Base-by-base conservation (phyloP, 2,329 filamentous ascomycete genomes). In the Trichoderma pleuroti region DNA sequence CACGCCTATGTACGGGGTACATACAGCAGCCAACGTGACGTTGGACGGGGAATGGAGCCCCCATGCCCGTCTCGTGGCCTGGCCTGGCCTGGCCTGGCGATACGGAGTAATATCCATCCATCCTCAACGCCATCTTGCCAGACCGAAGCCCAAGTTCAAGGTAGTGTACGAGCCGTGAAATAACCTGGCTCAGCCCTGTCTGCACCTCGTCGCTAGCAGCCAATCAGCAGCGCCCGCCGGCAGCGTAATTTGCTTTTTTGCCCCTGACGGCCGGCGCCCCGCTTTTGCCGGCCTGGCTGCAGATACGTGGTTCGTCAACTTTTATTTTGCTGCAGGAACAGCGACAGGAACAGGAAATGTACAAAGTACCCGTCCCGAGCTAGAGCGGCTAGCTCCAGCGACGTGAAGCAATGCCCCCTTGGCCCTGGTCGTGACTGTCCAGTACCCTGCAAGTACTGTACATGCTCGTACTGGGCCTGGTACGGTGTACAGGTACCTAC, bases 221-320 rank as follows among this genome's bases (percentile, higher is more conserved):
- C 73, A 74, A 72, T 74, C 60, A 68, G 56, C 11, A 34, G 18
- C 24, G 26, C 36, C 49, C 24, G 21, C 28, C 49, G 34, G 11
- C 24, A 64, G 68, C 68, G 71, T 12, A 74, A 73, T 74, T 74
- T 74, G 62, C 71, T 63, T 57, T 68, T 60, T 24, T 30, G 56
- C 65, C 65, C 71, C 72, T 72, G 70, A 34, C 30, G 42, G 49
- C 36, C 36, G 21, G 32, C 21, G 52, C 67, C 64, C 70, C 67
- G 60, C 63, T 59, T 21, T 56, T 16, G 24, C 21, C 68, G 26
- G 18, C 24, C 62, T 18, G 14, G 34, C 34, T 65, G 46, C 61
- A 34, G 66, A 65, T 65, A 65, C 46, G 54, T 67, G 42, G 52
- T 70, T 67, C 64, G 64, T 59, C 54, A 54, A 54, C 24, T 14